phyloP scores from a whole-genome alignment of 2,329 filamentous ascomycete genomes.

The Alternaria longipes region DNA sequence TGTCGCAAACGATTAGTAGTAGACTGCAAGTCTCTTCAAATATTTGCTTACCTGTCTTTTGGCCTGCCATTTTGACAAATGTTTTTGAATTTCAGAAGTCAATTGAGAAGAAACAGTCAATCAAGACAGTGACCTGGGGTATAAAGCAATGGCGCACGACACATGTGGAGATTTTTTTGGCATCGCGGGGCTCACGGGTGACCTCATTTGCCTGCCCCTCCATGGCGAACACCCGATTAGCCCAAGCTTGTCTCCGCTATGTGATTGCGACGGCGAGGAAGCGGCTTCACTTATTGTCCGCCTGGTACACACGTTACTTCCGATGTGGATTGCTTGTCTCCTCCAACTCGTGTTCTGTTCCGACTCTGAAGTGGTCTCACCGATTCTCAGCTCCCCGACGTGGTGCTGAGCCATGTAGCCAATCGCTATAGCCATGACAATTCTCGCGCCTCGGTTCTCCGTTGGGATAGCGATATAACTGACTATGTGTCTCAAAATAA shows the following conservation, averaged over 20 bases:
- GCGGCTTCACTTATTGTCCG: background rate
- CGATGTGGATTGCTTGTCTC: background rate
- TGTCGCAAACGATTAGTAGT: constrained; percentile 29
- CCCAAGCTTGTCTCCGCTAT: constrained; percentile 14
- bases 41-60: constrained; percentile 47
- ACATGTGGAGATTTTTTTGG: constrained; percentile 31
- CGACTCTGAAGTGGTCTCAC: background rate
- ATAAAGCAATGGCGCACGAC: constrained; percentile 26
- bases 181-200: constrained; percentile 16
- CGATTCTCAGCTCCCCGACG: background rate
- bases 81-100: constrained; percentile 15
- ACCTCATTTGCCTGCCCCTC: constrained; percentile 24
- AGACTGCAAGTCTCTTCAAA: background rate
- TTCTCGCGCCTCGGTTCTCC: constrained; percentile 14
- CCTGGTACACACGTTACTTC: background rate
- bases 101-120: constrained; percentile 25
- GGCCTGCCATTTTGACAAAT: constrained; percentile 43
- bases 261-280: background rate
- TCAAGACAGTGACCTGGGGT: constrained; percentile 28
- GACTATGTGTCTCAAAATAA: background rate
- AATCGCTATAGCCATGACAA: constrained; percentile 10
- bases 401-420: constrained; percentile 8
- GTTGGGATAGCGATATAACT: background rate
- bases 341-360: background rate
- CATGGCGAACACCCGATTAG: constrained; percentile 15